phyloP scores from a whole-genome alignment of 768 basidiomycete genomes.

The Boletus eberwhitei region DNA sequence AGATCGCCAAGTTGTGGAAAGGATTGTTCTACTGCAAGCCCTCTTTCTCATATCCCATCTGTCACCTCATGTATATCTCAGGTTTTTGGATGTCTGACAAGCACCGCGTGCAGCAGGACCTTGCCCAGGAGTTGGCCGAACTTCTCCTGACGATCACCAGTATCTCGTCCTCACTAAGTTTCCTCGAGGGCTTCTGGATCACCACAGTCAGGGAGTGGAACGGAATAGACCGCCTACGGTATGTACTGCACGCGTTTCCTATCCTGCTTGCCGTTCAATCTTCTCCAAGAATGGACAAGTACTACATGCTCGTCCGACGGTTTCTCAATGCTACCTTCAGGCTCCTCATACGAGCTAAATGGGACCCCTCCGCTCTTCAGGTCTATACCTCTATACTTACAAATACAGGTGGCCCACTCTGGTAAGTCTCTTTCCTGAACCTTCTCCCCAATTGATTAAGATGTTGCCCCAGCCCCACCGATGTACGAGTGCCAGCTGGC shows the following conservation, averaged over 20 bases:
- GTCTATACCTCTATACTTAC: conserved; percentile 71
- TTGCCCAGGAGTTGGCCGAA: conserved; percentile 83
- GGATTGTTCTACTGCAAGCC: conserved; percentile 91
- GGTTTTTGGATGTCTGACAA: conserved; percentile 99
- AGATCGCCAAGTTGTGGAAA: conserved; percentile 95
- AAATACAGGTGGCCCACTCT: conserved; percentile 72
- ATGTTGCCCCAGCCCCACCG: conserved; percentile 49
- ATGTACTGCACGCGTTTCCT: conserved; percentile 18
- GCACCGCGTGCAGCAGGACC: conserved; percentile 89
- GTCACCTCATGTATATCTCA: conserved; percentile 28
- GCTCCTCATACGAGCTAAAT: conserved; percentile 66
- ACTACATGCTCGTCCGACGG: conserved; percentile 89
- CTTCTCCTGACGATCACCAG: conserved; percentile 67
- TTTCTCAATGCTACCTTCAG: conserved; percentile 86
- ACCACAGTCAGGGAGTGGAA: conserved; percentile 90
- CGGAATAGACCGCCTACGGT: conserved; percentile 89
- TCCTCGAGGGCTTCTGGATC: conserved; percentile 89
- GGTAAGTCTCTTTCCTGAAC: conserved; percentile 44
- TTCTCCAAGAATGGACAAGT: conserved; percentile 84
- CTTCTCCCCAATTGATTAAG: conserved; percentile 3
- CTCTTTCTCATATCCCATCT: background rate
- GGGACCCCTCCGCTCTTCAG: conserved; percentile 54
- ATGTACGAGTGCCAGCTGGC: conserved; percentile 71
- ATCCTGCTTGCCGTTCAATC: background rate
- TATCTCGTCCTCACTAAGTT: conserved; percentile 59